These are phyloP conservation scores for Calocera cornea DNA, from an alignment of 768 basidiomycete genomes.

Conservation along the genomic window DNA sequence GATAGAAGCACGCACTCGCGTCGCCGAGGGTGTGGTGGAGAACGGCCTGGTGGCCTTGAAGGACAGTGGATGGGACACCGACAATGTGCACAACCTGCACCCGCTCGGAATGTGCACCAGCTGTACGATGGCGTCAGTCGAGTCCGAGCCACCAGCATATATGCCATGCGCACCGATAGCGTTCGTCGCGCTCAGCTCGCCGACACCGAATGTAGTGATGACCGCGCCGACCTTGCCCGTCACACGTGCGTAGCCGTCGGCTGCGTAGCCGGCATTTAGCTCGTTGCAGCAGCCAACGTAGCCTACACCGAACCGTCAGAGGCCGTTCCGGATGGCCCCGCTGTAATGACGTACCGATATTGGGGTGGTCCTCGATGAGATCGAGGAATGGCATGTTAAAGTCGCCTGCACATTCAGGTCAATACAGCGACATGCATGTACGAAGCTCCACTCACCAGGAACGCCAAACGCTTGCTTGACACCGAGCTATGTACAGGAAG, in stretches of 20 bases:
- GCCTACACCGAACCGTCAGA: not conserved
- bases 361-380: constrained; percentile 63
- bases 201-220: constrained; percentile 81
- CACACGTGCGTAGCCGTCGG: constrained; percentile 84
- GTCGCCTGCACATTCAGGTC: not conserved
- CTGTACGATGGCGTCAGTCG: constrained; percentile 29
- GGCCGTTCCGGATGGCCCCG: constrained; percentile 10
- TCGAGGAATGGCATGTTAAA: constrained; percentile 35
- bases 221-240: constrained; percentile 49
- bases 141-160: not conserved
- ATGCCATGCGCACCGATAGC: constrained; percentile 45
- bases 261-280: constrained; percentile 78
- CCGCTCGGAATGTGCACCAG: constrained; percentile 58
- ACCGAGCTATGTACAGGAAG: constrained; percentile 13
- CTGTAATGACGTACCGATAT: constrained; percentile 41
- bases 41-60: constrained; percentile 58
- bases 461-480: constrained; percentile 66
- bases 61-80: constrained; percentile 60
- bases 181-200: constrained; percentile 77
- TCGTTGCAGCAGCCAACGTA: constrained; percentile 39
- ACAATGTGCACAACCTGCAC: constrained; percentile 83
- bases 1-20: constrained; percentile 34
- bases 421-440: constrained; percentile 23
- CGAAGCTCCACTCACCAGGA: constrained; percentile 82
- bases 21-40: constrained; percentile 85